Percentiles rank a stretch among this genome's conserved stretches.
These are phyloP conservation scores for Podospora australis DNA, from an alignment of 495 filamentous ascomycete species.

Conservation along the genomic window DNA sequence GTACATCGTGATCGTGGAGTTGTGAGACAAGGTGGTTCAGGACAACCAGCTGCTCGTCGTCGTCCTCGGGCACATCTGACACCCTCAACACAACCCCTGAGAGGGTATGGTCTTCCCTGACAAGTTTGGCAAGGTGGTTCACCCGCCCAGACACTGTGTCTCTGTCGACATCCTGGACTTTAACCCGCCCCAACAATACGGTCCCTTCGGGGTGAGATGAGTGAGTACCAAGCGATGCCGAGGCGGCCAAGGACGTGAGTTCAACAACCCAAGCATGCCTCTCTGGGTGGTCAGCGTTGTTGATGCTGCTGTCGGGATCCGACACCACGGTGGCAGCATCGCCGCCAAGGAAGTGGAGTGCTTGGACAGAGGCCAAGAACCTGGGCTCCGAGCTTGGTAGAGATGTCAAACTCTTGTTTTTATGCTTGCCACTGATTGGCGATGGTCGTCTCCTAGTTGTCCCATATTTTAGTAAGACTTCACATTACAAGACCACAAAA, in stretches of 20 bases:
- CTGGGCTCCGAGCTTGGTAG: background rate
- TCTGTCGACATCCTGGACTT: background rate
- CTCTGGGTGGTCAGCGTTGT: background rate
- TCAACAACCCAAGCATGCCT: background rate
- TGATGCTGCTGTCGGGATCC: background rate
- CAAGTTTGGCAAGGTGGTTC: background rate
- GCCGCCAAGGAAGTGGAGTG: background rate
- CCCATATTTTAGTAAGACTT: background rate
- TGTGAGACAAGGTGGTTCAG: constrained; percentile 3
- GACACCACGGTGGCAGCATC: background rate
- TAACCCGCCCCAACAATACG: background rate
- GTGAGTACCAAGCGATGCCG: background rate
- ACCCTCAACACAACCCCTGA: background rate
- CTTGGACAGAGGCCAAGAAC: background rate
- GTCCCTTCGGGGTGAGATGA: too few species aligned
- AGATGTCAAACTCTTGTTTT: background rate
- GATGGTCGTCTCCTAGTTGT: background rate
- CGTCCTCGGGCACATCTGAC: background rate
- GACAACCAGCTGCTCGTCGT: background rate
- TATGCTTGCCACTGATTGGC: background rate
- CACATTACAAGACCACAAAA: too few species aligned
- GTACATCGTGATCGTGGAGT: constrained; percentile 6
- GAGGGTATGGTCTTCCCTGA: background rate
- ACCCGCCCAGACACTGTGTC: background rate
- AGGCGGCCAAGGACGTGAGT: background rate